Conservation (phyloP, 1,284 basidiomycete genomes). For the Somion occarium region DNA sequence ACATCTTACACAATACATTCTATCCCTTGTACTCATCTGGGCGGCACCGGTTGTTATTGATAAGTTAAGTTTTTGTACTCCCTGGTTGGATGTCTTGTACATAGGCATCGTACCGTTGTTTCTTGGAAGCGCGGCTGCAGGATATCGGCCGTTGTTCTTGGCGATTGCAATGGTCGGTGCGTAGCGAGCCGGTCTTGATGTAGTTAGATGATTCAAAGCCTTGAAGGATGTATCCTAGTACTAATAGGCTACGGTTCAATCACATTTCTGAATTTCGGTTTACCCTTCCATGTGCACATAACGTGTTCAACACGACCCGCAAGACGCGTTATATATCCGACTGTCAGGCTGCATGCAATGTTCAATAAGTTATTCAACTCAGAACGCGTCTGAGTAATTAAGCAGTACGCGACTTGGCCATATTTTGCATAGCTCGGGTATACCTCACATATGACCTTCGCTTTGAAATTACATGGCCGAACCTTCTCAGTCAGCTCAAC, state of each 20-base stretch:
- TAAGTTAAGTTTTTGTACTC: constrained; percentile 4
- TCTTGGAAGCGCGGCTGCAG: constrained; percentile 2
- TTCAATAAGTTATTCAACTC: too few relatives aligned
- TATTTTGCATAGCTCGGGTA: too few relatives aligned
- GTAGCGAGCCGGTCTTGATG: constrained; percentile 3
- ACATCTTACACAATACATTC: not conserved
- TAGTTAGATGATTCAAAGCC: not conserved
- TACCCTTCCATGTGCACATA: too few relatives aligned
- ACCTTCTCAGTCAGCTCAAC: too few relatives aligned
- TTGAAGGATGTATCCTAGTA: constrained; percentile 6
- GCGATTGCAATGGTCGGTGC: constrained; percentile 1
- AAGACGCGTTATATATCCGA: too few relatives aligned
- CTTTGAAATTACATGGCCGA: too few relatives aligned
- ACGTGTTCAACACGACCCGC: too few relatives aligned
- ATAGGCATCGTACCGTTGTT: constrained; percentile 3
- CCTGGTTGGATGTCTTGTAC: constrained; percentile 1
- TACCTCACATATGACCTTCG: too few relatives aligned
- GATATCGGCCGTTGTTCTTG: not conserved
- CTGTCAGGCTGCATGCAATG: too few relatives aligned
- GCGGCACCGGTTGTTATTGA: constrained; percentile 7
- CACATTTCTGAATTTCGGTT: not conserved
- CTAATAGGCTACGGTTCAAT: not conserved
- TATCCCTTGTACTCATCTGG: constrained; percentile 1
- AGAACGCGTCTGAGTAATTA: too few relatives aligned
- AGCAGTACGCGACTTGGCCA: too few relatives aligned